phyloP scores from a whole-genome alignment of 345 rosid species.

The Lenwebbia sp. region DNA sequence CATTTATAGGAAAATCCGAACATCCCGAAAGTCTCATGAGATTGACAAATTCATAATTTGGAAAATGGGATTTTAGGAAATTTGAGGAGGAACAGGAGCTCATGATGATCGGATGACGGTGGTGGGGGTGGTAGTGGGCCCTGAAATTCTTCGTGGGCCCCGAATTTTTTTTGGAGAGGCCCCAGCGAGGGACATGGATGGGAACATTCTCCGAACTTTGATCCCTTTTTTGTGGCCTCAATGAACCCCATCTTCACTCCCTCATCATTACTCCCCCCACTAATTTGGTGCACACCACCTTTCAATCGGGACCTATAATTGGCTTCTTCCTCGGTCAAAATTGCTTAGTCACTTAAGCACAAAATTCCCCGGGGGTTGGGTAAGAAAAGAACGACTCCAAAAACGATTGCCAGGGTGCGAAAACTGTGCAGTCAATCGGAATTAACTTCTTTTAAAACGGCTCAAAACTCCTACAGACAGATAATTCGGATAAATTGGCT shows the following conservation, averaged over 20 bases:
- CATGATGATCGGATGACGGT: background rate
- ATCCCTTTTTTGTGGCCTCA: background rate
- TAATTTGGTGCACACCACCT: background rate
- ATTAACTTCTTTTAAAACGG: rapidly evolving
- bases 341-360: background rate
- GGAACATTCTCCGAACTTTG: background rate
- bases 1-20: background rate
- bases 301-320: background rate
- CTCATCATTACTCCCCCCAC: background rate
- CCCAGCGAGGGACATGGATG: background rate
- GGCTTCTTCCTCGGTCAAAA: background rate
- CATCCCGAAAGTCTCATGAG: background rate
- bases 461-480: rapidly evolving
- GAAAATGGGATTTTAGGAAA: background rate
- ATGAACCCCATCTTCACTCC: background rate
- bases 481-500: background rate
- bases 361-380: no score
- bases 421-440: background rate
- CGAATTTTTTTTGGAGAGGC: background rate
- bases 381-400: background rate
- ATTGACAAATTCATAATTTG: background rate
- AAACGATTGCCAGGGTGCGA: background rate
- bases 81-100: background rate
- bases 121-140: background rate
- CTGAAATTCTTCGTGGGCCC: background rate